These are phyloP conservation scores for Przewalskia tangutica DNA, from an alignment of 257 asterid species.

Conservation along the genomic window DNA sequence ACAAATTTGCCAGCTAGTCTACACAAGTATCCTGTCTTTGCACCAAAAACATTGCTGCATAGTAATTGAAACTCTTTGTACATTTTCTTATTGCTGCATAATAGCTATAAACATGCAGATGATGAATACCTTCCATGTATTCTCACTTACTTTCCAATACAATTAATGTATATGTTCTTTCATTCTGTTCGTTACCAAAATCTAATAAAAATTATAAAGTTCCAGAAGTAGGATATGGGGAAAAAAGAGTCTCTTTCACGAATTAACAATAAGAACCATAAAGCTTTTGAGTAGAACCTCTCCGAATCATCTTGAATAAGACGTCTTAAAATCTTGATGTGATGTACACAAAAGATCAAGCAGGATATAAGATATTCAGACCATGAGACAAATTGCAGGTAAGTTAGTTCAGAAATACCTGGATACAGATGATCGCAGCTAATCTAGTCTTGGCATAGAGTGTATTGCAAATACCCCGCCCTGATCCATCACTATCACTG, in stretches of 20 bases:
- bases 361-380: not conserved
- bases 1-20: not conserved
- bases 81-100: not conserved
- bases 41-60: not conserved
- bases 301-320: not conserved
- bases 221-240: not conserved
- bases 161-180: not conserved
- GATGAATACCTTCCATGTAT: not conserved
- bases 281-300: not conserved
- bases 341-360: not conserved
- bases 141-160: not conserved
- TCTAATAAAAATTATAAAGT: not conserved
- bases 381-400: constrained; percentile 1
- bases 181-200: not conserved
- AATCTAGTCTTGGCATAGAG: constrained; percentile 59
- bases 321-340: not conserved
- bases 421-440: constrained; percentile 78
- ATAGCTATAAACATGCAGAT: not conserved
- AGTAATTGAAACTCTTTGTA: not conserved
- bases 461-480: constrained; percentile 27
- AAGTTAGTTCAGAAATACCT: constrained; percentile 42
- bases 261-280: not conserved
- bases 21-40: not conserved
- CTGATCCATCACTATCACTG: constrained; percentile 77
- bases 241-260: not conserved